Percentiles rank a stretch among this genome's conserved stretches.
Conservation (phyloP, 192 early-diverging fungal species). For the Obelidium mucronatum region DNA sequence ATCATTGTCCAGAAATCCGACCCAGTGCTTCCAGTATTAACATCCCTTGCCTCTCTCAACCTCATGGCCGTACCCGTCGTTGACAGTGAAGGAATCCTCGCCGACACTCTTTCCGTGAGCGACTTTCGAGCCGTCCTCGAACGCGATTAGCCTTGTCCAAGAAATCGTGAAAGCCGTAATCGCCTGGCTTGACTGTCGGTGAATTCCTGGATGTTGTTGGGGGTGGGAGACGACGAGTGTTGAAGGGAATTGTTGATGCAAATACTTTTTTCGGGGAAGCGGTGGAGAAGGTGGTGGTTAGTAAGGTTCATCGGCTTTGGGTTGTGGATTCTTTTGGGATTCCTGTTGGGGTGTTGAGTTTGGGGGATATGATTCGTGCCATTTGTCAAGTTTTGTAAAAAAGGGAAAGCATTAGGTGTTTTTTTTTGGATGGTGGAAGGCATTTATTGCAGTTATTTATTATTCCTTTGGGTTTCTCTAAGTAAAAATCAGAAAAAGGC, state of each 20-base stretch:
- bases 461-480: too few relatives aligned
- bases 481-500: too few relatives aligned
- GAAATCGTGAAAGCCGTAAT: conserved; percentile 13
- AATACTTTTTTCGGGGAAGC: conserved; percentile 11
- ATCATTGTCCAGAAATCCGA: conserved; percentile 7
- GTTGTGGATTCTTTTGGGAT: conserved; percentile 25
- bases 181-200: conserved; percentile 28
- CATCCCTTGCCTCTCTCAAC: conserved; percentile 17
- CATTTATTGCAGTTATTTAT: too few relatives aligned
- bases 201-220: conserved; percentile 31
- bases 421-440: too few relatives aligned
- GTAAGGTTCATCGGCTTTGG: conserved; percentile 35
- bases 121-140: conserved; percentile 35
- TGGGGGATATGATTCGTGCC: conserved; percentile 26
- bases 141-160: not conserved
- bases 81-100: conserved; percentile 24
- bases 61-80: conserved; percentile 38
- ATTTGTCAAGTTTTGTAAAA: conserved; percentile 1
- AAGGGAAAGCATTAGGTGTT: too few relatives aligned
- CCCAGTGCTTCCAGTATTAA: conserved; percentile 12
- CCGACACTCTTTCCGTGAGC: conserved; percentile 33
- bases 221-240: conserved; percentile 12
- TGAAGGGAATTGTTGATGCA: conserved; percentile 18
- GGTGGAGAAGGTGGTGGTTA: conserved; percentile 4
- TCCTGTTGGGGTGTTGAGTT: conserved; percentile 39